Percentiles rank a stretch among this genome's conserved stretches.
Evolutionary conservation across 805 yeast species (phyloP).

Genomic region (Ogataea salicorniae): DNA sequence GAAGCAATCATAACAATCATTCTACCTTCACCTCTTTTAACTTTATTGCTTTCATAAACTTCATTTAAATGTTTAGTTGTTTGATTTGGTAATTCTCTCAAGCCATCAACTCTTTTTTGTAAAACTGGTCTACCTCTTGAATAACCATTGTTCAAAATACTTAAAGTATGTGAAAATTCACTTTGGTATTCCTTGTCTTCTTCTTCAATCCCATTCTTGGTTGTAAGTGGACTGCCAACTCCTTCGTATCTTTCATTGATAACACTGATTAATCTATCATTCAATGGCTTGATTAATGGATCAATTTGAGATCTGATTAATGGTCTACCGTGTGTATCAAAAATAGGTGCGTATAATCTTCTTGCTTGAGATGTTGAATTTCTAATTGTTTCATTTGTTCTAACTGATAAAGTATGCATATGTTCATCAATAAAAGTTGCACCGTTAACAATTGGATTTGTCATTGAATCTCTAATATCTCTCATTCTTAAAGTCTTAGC

Average conservation of each 20-base stretch:
- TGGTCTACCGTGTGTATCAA: conserved; percentile 59
- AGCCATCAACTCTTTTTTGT: conserved; percentile 20
- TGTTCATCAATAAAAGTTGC: conserved; percentile 31
- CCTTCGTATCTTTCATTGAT: conserved; percentile 25
- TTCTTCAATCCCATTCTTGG: too few relatives aligned
- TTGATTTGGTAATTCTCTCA: conserved; percentile 32
- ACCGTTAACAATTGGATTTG: conserved; percentile 48
- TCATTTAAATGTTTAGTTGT: conserved; percentile 32
- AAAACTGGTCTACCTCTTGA: conserved; percentile 34
- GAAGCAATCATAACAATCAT: conserved; percentile 29
- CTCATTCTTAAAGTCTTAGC: conserved; percentile 49
- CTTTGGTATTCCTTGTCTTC: conserved; percentile 39
- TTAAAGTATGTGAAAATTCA: conserved; percentile 51
- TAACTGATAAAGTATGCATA: conserved; percentile 26
- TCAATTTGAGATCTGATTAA: conserved; percentile 57
- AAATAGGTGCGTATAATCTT: conserved; percentile 42
- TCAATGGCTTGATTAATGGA: conserved; percentile 58
- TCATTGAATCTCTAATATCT: conserved; percentile 42
- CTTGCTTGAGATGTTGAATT: conserved; percentile 38
- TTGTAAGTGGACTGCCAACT: conserved; percentile 37
- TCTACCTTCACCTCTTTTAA: conserved; percentile 34
- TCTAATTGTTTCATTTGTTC: conserved; percentile 33
- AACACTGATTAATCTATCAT: conserved; percentile 43
- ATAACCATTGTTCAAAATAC: conserved; percentile 36
- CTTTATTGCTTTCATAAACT: conserved; percentile 36